Evolutionary conservation across 345 rosid species (phyloP).

Genomic region (Combretum micranthum): DNA sequence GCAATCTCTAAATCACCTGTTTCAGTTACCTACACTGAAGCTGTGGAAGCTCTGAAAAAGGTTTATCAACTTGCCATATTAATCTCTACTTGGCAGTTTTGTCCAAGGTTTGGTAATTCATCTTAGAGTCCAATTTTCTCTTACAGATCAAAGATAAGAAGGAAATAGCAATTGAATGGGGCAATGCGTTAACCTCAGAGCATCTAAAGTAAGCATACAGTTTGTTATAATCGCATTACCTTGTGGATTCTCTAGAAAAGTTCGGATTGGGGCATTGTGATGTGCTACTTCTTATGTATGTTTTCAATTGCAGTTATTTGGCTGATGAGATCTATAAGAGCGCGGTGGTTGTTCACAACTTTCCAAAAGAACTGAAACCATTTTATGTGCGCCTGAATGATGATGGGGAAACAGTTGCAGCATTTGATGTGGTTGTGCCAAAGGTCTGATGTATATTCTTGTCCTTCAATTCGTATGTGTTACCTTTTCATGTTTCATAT

Average conservation of each 20-base stretch:
- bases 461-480: too few relatives aligned
- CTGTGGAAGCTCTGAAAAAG: slow-evolving; percentile 47
- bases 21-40: slow-evolving; percentile 59
- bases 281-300: slow-evolving; percentile 4
- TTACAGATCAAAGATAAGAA: slow-evolving; percentile 39
- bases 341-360: slow-evolving; percentile 54
- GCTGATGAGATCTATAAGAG: slow-evolving; percentile 59
- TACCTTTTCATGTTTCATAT: too few relatives aligned
- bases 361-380: slow-evolving; percentile 59
- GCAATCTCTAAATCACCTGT: slow-evolving; percentile 30
- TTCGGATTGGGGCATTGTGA: too few relatives aligned
- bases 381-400: slow-evolving; percentile 60
- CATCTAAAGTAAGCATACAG: slow-evolving; percentile 53
- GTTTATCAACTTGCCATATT: slow-evolving; percentile 15
- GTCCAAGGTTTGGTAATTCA: neutral
- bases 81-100: neutral
- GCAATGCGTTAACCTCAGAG: slow-evolving; percentile 52
- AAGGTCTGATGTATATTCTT: slow-evolving; percentile 36
- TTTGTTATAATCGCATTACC: neutral
- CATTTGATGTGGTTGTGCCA: slow-evolving; percentile 86
- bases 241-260: neutral
- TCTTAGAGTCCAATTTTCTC: neutral
- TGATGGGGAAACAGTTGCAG: slow-evolving; percentile 76
- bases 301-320: slow-evolving; percentile 42
- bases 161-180: slow-evolving; percentile 57